Conservation (phyloP, 1,284 basidiomycete genomes). For the Phylloporus gajari region DNA sequence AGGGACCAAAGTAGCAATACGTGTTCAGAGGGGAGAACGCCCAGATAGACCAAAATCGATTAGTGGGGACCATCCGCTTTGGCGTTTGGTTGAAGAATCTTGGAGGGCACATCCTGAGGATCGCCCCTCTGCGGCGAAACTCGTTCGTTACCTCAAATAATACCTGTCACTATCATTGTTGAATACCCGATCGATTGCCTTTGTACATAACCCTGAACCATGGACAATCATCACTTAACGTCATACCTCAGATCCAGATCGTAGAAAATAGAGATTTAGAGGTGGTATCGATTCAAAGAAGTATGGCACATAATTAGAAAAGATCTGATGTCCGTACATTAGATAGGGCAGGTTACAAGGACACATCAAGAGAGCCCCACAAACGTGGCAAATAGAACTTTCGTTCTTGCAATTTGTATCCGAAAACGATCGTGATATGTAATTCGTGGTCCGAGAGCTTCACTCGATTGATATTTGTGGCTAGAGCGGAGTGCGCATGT, state of each 20-base stretch:
- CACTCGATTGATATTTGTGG: constrained; percentile 64
- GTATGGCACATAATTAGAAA: constrained; percentile 33
- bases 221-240: background rate
- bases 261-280: background rate
- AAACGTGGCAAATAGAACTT: constrained; percentile 6
- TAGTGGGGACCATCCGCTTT: constrained; percentile 24
- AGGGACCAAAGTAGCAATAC: background rate
- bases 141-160: constrained; percentile 15
- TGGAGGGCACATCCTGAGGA: constrained; percentile 18
- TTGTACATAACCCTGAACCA: background rate
- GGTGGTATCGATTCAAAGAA: constrained; percentile 16
- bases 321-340: constrained; percentile 25
- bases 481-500: constrained; percentile 47
- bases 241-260: background rate
- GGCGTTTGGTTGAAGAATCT: constrained; percentile 18
- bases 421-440: constrained; percentile 15
- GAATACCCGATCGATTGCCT: background rate
- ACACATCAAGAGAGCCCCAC: constrained; percentile 2
- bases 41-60: constrained; percentile 24
- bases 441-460: constrained; percentile 19
- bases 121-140: constrained; percentile 28
- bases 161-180: background rate
- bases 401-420: constrained; percentile 5
- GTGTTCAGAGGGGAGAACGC: constrained; percentile 4
- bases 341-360: constrained; percentile 26